A percentile compares a stretch with the other conserved stretches of the same genome.
Conservation (phyloP, 306 rosid genomes). For the Abrus pulchellus region DNA sequence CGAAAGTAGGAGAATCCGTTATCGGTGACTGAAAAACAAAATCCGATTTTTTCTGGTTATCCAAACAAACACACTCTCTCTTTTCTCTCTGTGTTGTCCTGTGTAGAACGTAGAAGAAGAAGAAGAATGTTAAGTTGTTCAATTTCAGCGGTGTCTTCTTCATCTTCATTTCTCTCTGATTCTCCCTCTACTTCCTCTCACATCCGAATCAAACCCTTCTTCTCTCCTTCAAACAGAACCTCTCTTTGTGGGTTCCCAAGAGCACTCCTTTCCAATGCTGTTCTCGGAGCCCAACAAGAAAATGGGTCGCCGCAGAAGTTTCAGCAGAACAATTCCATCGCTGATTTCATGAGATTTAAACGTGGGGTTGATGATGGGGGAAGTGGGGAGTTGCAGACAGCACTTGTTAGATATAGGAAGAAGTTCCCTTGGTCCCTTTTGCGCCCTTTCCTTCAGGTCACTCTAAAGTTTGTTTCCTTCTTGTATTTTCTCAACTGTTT, state of each 20-base stretch:
- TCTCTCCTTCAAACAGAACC: constrained; percentile 47
- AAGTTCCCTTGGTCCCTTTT: constrained; percentile 89
- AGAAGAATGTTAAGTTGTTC: constrained; percentile 64
- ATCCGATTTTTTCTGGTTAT: constrained; percentile 50
- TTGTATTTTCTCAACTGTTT: constrained; percentile 24
- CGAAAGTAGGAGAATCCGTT: constrained; percentile 3
- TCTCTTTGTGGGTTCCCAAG: constrained; percentile 41
- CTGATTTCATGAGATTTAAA: constrained; percentile 92
- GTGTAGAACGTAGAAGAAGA: constrained; percentile 23
- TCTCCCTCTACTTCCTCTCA: constrained; percentile 58
- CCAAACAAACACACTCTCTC: constrained; percentile 36
- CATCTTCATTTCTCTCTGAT: constrained; percentile 63
- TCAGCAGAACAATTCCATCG: constrained; percentile 71
- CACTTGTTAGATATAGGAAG: constrained; percentile 80
- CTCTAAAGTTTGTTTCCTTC: constrained; percentile 26
- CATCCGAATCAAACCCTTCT: constrained; percentile 45
- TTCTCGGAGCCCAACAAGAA: constrained; percentile 43
- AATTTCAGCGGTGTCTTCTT: constrained; percentile 61
- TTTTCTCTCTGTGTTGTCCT: background rate
- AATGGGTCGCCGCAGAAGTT: constrained; percentile 81
- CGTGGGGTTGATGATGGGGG: constrained; percentile 65
- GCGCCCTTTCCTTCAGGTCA: constrained; percentile 83
- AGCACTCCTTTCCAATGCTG: constrained; percentile 37
- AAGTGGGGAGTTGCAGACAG: constrained; percentile 82
- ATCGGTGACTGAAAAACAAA: constrained; percentile 37